Evolutionary conservation across 1,284 basidiomycete genomes (phyloP).

Genomic region (Cerrena zonata): DNA sequence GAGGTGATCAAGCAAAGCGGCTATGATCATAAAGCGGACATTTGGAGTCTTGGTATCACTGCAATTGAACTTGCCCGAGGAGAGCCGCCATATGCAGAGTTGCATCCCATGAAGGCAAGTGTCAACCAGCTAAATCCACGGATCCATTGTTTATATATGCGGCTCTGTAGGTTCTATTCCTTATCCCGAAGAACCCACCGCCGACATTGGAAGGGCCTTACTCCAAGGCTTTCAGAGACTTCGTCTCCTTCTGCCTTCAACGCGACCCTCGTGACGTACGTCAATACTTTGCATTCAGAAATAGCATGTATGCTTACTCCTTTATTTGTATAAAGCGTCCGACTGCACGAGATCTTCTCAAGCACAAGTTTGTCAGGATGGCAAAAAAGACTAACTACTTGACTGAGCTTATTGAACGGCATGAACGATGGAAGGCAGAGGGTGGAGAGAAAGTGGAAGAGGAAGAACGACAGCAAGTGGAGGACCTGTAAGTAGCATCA

Average conservation of each 20-base stretch:
- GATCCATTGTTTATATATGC: background rate
- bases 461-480: constrained; percentile 53
- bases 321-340: constrained; percentile 65
- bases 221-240: constrained; percentile 89
- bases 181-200: constrained; percentile 96
- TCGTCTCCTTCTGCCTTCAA: constrained; percentile 88
- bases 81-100: constrained; percentile 93
- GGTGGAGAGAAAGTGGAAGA: constrained; percentile 76
- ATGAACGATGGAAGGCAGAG: constrained; percentile 90
- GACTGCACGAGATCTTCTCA: constrained; percentile 87
- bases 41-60: constrained; percentile 95
- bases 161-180: constrained; percentile 74
- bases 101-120: constrained; percentile 95
- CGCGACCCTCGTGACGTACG: constrained; percentile 86
- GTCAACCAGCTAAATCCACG: background rate
- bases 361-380: constrained; percentile 91
- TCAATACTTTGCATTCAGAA: constrained; percentile 8
- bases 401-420: constrained; percentile 91
- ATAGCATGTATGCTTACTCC: background rate
- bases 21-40: constrained; percentile 98
- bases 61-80: constrained; percentile 96
- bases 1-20: constrained; percentile 99
- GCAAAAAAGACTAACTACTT: constrained; percentile 92
- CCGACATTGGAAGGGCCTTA: constrained; percentile 85
- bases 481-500: constrained; percentile 49